A percentile compares a stretch with the other conserved stretches of the same genome.
phyloP scores from a whole-genome alignment of 2,329 filamentous ascomycete species.

The Scolecobasidium constrictum region DNA sequence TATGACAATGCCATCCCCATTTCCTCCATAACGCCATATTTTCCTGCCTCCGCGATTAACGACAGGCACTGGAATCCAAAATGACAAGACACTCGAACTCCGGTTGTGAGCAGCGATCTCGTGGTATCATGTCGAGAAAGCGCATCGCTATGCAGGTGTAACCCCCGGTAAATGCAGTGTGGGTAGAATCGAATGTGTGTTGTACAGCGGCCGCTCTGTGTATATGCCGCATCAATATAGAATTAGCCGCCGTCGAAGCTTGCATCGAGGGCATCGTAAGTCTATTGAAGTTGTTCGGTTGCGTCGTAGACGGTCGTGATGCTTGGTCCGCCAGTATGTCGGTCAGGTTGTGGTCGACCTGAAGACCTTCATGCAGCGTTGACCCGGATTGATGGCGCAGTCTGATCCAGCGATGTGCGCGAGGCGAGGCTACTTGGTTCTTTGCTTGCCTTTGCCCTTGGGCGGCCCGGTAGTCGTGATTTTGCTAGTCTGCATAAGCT shows the following conservation, averaged over 20 bases:
- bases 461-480: constrained; percentile 42
- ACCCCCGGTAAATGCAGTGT: neutral
- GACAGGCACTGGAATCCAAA: neutral
- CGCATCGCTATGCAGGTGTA: neutral
- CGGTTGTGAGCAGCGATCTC: too few relatives aligned
- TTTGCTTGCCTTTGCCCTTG: constrained; percentile 35
- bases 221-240: too few relatives aligned
- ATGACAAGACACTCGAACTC: neutral
- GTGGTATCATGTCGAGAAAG: too few relatives aligned
- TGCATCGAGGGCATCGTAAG: too few relatives aligned
- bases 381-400: too few relatives aligned
- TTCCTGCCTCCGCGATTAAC: neutral
- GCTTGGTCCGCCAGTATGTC: too few relatives aligned
- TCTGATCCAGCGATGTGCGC: neutral
- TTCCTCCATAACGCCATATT: neutral
- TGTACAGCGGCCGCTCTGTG: neutral
- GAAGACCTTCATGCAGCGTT: too few relatives aligned
- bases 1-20: too few relatives aligned
- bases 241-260: too few relatives aligned
- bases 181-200: neutral
- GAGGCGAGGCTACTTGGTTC: neutral
- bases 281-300: too few relatives aligned
- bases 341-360: too few relatives aligned
- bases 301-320: too few relatives aligned
- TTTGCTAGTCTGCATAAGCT: constrained; percentile 71